Percentiles rank a stretch among this genome's conserved stretches.
phyloP scores from a whole-genome alignment of 2,329 filamentous ascomycete genomes.

The Ophiocordyceps australis region DNA sequence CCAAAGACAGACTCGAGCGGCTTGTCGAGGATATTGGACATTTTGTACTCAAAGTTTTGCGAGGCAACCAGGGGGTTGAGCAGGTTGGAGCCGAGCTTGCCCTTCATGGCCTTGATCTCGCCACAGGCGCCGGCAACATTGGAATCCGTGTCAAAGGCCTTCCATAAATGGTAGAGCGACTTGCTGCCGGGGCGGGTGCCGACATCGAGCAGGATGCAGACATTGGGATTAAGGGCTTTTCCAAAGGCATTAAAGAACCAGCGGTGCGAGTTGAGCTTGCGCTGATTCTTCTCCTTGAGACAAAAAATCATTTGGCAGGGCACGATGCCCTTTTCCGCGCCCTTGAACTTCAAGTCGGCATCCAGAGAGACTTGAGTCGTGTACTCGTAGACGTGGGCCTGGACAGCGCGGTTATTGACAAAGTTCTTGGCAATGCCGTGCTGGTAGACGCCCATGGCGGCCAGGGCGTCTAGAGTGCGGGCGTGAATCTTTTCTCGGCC shows the following conservation, averaged over 20 bases:
- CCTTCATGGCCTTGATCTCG: conserved; percentile 95
- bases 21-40: conserved; percentile 98
- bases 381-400: conserved; percentile 96
- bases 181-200: conserved; percentile 80
- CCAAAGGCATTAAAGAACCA: conserved; percentile 99
- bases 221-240: conserved; percentile 77
- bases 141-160: conserved; percentile 94
- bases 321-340: conserved; percentile 95
- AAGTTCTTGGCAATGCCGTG: conserved; percentile 97
- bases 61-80: conserved; percentile 90
- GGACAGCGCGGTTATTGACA: conserved; percentile 90
- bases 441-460: conserved; percentile 95
- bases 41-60: conserved; percentile 99
- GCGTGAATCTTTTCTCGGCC: conserved; percentile 82
- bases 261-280: conserved; percentile 94
- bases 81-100: conserved; percentile 62
- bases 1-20: conserved; percentile 93
- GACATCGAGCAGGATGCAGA: conserved; percentile 92
- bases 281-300: conserved; percentile 90
- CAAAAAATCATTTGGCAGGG: conserved; percentile 98
- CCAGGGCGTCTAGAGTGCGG: conserved; percentile 79
- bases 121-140: conserved; percentile 94
- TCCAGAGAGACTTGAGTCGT: conserved; percentile 96
- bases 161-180: conserved; percentile 96
- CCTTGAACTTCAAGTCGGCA: conserved; percentile 93